Conservation (phyloP, 345 rosid genomes). For the Melaleuca quinquenervia region DNA sequence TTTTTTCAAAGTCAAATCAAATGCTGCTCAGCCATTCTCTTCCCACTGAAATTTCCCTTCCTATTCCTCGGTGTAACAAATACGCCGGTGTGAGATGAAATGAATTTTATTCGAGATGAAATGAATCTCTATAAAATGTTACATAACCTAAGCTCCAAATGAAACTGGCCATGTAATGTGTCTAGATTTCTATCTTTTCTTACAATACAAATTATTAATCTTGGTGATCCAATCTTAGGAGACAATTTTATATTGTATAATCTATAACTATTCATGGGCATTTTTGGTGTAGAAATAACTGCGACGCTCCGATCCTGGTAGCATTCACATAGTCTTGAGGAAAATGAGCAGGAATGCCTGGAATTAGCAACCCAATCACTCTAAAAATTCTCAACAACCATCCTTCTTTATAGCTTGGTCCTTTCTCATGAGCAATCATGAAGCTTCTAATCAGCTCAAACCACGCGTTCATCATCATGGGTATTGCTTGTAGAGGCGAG, state of each 20-base stretch:
- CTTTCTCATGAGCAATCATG: background rate
- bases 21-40: no score
- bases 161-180: background rate
- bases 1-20: no score
- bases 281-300: background rate
- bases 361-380: background rate
- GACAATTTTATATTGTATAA: background rate
- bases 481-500: constrained; percentile 24
- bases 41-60: no score
- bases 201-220: background rate
- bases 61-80: no score
- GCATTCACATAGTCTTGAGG: background rate
- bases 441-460: constrained; percentile 60
- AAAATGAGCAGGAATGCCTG: background rate
- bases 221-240: background rate
- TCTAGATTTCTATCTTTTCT: background rate
- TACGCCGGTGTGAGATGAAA: no score
- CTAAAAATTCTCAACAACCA: background rate
- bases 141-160: background rate
- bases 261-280: background rate
- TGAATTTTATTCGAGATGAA: no score
- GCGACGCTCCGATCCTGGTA: background rate
- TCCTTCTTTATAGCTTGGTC: background rate
- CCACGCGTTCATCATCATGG: constrained; percentile 30
- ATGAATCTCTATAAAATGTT: no score